Evolutionary conservation across 2,329 filamentous ascomycete genomes (phyloP).

Genomic region (Atkinsonella hypoxylon): DNA sequence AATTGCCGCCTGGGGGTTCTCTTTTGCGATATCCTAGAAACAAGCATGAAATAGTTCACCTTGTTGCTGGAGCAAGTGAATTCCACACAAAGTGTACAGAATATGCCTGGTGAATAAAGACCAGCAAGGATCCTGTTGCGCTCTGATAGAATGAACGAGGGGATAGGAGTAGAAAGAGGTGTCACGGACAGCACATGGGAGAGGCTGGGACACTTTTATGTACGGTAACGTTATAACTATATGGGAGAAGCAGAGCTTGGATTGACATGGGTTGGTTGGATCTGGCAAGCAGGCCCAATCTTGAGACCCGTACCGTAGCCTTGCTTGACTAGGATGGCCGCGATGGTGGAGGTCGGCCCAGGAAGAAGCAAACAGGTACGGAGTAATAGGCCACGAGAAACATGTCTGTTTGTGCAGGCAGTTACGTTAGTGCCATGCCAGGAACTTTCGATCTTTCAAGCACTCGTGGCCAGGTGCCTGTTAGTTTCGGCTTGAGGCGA

Average conservation of each 20-base stretch:
- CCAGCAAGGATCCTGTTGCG: not conserved
- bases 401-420: too few species aligned
- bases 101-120: not conserved
- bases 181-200: not conserved
- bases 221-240: not conserved
- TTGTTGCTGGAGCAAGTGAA: not conserved
- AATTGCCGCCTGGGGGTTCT: not conserved
- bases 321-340: not conserved
- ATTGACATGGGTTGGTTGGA: not conserved
- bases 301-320: not conserved
- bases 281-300: not conserved
- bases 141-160: not conserved
- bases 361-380: conserved; percentile 2
- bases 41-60: not conserved
- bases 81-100: not conserved
- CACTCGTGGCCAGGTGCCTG: not conserved
- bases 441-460: too few species aligned
- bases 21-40: not conserved
- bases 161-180: not conserved
- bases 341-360: not conserved
- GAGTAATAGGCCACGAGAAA: too few species aligned
- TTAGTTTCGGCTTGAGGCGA: not conserved
- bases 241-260: not conserved
- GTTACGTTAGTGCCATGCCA: too few species aligned
- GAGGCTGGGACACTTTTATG: not conserved